Conservation (phyloP, 495 filamentous ascomycete species). For the Parathielavia appendiculata region DNA sequence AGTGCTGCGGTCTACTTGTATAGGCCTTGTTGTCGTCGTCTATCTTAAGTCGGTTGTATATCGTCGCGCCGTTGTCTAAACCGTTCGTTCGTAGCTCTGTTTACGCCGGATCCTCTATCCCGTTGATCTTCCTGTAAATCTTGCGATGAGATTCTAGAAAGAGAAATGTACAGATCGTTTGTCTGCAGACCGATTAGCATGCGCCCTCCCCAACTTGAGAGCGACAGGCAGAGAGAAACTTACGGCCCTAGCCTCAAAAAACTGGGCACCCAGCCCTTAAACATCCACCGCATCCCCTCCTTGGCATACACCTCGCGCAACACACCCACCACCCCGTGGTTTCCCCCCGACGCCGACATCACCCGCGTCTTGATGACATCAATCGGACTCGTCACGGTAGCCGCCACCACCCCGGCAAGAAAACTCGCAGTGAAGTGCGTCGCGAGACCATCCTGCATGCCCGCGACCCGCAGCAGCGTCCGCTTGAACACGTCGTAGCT, state of each 20-base stretch:
- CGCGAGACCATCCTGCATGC: constrained; percentile 67
- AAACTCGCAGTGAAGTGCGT: constrained; percentile 88
- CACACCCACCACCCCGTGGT: constrained; percentile 51
- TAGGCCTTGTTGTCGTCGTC: background rate
- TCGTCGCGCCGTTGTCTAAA: background rate
- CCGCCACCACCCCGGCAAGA: constrained; percentile 86
- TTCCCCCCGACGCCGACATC: constrained; percentile 68
- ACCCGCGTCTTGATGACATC: constrained; percentile 97
- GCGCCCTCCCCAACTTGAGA: background rate
- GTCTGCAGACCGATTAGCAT: constrained; percentile 35
- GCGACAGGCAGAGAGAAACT: constrained; percentile 21
- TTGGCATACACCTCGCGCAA: constrained; percentile 64
- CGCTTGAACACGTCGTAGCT: constrained; percentile 90
- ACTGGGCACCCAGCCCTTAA: constrained; percentile 95
- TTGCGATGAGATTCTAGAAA: constrained; percentile 92
- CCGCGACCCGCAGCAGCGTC: constrained; percentile 59
- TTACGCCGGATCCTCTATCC: constrained; percentile 30
- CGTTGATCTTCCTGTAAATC: constrained; percentile 51
- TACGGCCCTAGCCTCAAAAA: constrained; percentile 80
- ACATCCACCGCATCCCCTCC: constrained; percentile 87
- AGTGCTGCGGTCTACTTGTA: background rate
- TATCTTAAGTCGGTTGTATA: background rate
- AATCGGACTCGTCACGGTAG: constrained; percentile 89
- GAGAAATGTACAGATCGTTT: constrained; percentile 92
- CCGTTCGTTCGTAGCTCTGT: background rate